A percentile compares a stretch with the other conserved stretches of the same genome.
Conservation (phyloP, 345 rosid genomes). For the Combretum micranthum region DNA sequence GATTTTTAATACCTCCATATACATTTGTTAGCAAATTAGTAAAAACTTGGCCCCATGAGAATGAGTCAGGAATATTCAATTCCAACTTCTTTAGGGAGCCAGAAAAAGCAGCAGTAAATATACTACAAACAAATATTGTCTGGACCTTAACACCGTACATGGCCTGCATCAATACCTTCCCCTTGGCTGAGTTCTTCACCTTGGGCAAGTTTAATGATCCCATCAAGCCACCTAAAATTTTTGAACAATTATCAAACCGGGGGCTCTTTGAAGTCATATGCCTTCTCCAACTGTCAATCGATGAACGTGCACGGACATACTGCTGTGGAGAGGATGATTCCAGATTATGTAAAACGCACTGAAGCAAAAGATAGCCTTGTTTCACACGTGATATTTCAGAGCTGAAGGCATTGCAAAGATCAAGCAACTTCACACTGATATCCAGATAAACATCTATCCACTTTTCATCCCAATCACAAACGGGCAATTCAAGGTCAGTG, state of each 20-base stretch:
- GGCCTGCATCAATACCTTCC: conserved; percentile 82
- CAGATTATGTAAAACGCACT: conserved; percentile 56
- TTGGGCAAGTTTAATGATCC: conserved; percentile 58
- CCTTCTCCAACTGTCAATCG: conserved; percentile 73
- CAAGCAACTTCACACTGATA: conserved; percentile 79
- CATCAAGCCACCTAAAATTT: conserved; percentile 48
- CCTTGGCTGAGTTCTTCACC: conserved; percentile 84
- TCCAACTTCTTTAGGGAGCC: conserved; percentile 46
- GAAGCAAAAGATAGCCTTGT: conserved; percentile 77
- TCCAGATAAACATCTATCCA: conserved; percentile 91
- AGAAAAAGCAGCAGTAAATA: conserved; percentile 71
- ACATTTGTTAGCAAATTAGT: conserved; percentile 43
- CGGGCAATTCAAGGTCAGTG: conserved; percentile 73
- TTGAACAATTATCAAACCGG: conserved; percentile 47
- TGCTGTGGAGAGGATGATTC: conserved; percentile 41
- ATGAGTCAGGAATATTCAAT: conserved; percentile 37
- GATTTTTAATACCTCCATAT: conserved; percentile 44
- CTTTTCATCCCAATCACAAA: conserved; percentile 80
- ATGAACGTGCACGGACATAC: conserved; percentile 45
- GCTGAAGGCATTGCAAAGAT: conserved; percentile 69
- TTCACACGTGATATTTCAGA: conserved; percentile 67
- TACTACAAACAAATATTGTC: conserved; percentile 65
- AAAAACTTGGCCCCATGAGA: conserved; percentile 55
- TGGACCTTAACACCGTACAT: conserved; percentile 83
- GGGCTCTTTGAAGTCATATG: conserved; percentile 56